A percentile compares a stretch with the other conserved stretches of the same genome.
These are phyloP conservation scores for Fusarium paranaense DNA, from an alignment of 2,329 filamentous ascomycete genomes.

Conservation along the genomic window DNA sequence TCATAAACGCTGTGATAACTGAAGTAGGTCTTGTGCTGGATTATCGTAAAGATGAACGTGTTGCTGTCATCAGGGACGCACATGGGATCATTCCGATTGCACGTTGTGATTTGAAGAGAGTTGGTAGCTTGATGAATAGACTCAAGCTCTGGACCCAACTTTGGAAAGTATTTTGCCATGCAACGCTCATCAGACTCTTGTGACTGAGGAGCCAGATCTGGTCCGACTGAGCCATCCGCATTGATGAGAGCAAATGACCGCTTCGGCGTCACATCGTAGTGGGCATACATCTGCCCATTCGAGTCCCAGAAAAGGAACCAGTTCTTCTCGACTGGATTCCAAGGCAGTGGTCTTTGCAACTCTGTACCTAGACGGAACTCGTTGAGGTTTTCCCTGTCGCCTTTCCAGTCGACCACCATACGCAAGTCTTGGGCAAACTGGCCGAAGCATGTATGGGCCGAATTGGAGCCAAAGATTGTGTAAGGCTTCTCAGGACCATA, in stretches of 20 bases:
- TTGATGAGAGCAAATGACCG: conserved; percentile 62
- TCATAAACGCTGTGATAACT: conserved; percentile 65
- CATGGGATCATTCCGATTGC: conserved; percentile 56
- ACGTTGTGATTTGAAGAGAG: conserved; percentile 66
- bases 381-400: conserved; percentile 37
- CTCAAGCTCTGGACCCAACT: conserved; percentile 50
- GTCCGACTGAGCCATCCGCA: conserved; percentile 58
- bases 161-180: conserved; percentile 59
- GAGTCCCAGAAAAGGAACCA: conserved; percentile 72
- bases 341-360: conserved; percentile 61
- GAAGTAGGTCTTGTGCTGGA: conserved; percentile 66
- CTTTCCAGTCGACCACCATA: conserved; percentile 58
- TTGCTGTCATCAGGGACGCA: conserved; percentile 59
- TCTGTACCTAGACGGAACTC: conserved; percentile 61
- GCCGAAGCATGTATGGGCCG: conserved; percentile 65
- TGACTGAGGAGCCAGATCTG: conserved; percentile 56
- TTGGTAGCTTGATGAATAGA: conserved; percentile 71
- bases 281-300: conserved; percentile 58
- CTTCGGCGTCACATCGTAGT: conserved; percentile 64
- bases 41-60: conserved; percentile 66
- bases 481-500: conserved; percentile 63
- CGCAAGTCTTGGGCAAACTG: conserved; percentile 68
- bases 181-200: conserved; percentile 58
- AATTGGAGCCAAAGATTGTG: conserved; percentile 67
- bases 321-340: conserved; percentile 67